Percentiles rank a stretch among this genome's conserved stretches.
These are phyloP conservation scores for Ostreobium quekettii DNA, from an alignment of 139 green algal species.

Conservation along the genomic window DNA sequence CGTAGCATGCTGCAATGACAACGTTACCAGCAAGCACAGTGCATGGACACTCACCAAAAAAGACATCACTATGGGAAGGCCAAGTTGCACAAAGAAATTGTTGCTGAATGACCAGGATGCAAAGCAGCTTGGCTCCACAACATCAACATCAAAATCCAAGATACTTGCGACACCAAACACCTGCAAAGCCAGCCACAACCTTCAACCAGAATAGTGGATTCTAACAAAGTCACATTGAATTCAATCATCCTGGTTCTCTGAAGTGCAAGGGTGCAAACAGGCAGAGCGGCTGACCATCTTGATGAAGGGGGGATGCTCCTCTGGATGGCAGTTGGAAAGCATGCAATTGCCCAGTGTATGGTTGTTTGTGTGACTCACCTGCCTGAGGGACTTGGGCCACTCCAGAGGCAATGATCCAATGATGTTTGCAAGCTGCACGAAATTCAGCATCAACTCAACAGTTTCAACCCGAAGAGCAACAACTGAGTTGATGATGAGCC, in stretches of 20 bases:
- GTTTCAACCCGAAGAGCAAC: not conserved
- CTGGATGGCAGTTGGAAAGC: too few relatives aligned
- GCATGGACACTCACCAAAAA: not conserved
- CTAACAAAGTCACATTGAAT: not conserved
- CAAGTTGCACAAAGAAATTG: not conserved
- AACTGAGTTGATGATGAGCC: not conserved
- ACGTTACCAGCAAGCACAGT: too few relatives aligned
- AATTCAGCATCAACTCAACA: not conserved
- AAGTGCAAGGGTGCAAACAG: too few relatives aligned
- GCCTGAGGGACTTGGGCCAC: not conserved
- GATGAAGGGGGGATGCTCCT: too few relatives aligned
- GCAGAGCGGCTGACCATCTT: too few relatives aligned
- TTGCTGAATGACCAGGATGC: not conserved
- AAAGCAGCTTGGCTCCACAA: not conserved
- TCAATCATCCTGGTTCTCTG: not conserved
- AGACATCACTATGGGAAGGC: not conserved
- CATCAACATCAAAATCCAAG: constrained; percentile 2
- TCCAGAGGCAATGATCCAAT: not conserved
- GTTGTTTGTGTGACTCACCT: not conserved
- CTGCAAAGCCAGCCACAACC: not conserved
- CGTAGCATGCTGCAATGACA: too few relatives aligned
- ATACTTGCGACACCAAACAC: not conserved
- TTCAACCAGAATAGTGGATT: not conserved
- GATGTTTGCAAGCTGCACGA: not conserved
- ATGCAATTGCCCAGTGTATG: not conserved